Percentiles rank a stretch among this genome's conserved stretches.
These are phyloP conservation scores for Leptographium lundbergii DNA, from an alignment of 2,329 filamentous ascomycete species.

Conservation along the genomic window DNA sequence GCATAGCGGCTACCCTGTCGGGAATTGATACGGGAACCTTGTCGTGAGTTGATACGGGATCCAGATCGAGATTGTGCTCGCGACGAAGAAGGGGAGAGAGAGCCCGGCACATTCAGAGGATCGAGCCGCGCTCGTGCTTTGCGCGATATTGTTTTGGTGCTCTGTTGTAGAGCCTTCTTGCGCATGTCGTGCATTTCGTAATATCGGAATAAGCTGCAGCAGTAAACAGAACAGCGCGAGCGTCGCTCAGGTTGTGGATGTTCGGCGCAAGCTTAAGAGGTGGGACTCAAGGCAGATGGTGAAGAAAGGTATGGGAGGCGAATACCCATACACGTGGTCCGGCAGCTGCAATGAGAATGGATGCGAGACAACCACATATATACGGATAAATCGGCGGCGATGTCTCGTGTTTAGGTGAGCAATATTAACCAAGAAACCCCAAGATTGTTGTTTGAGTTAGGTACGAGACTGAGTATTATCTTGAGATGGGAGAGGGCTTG, in stretches of 20 bases:
- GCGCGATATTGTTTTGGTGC: slow-evolving; percentile 58
- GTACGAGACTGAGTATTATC: not conserved
- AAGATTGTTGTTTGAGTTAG: not conserved
- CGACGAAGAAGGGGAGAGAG: slow-evolving; percentile 43
- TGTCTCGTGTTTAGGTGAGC: not conserved
- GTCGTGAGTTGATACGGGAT: slow-evolving; percentile 34
- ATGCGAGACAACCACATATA: not conserved
- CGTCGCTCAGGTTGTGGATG: not conserved
- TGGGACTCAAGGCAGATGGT: not conserved
- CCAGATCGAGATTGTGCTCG: slow-evolving; percentile 44
- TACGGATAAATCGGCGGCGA: not conserved
- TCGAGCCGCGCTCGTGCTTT: slow-evolving; percentile 49
- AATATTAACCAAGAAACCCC: not conserved
- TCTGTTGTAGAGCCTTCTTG: slow-evolving; percentile 56
- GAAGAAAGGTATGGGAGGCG: not conserved
- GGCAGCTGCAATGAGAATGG: not conserved
- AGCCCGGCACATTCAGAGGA: slow-evolving; percentile 44
- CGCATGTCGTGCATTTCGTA: slow-evolving; percentile 47
- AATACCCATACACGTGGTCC: not conserved
- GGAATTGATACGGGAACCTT: slow-evolving; percentile 44
- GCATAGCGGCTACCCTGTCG: slow-evolving; percentile 41
- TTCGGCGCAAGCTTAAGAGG: not conserved
- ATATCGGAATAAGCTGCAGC: not conserved
- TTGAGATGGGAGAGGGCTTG: not conserved
- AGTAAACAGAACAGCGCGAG: not conserved